phyloP scores from a whole-genome alignment of 2,329 filamentous ascomycete species.

The Aspergillus sp. region DNA sequence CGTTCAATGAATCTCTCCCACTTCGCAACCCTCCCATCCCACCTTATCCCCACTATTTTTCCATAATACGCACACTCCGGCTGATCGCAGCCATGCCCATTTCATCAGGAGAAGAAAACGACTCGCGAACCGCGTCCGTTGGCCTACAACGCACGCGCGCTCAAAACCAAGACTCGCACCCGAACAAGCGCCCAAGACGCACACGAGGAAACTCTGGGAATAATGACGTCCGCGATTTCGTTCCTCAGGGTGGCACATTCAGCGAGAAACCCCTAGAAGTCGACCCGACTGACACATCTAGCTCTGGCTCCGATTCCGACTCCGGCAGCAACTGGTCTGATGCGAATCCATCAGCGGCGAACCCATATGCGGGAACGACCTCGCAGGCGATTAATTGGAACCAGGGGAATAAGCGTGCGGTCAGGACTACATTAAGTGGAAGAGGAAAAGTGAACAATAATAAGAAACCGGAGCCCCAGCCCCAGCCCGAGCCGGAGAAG shows the following conservation, averaged over 20 bases:
- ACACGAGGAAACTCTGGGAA: conserved; percentile 19
- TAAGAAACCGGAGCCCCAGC: background rate
- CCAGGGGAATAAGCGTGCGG: conserved; percentile 33
- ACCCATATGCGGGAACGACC: conserved; percentile 18
- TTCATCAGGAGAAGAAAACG: conserved; percentile 28
- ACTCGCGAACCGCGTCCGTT: conserved; percentile 43
- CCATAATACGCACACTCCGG: background rate
- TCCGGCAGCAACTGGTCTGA: conserved; percentile 3
- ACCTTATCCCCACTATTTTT: background rate
- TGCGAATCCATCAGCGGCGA: conserved; percentile 5
- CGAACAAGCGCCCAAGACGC: conserved; percentile 13
- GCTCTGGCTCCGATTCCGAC: conserved; percentile 21
- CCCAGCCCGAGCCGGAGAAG: conserved; percentile 6
- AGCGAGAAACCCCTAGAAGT: conserved; percentile 26
- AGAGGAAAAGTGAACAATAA: conserved; percentile 10
- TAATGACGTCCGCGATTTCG: conserved; percentile 28
- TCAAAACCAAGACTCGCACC: conserved; percentile 11
- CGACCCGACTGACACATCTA: conserved; percentile 26
- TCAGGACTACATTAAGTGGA: conserved; percentile 37
- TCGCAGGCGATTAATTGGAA: conserved; percentile 40
- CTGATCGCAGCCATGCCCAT: conserved; percentile 15
- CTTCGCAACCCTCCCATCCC: background rate
- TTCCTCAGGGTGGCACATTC: conserved; percentile 31
- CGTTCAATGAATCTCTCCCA: background rate
- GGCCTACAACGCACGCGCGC: conserved; percentile 31